Base-by-base conservation (phyloP, 139 green algal genomes). In the Prasinococcaceae sp. region DNA sequence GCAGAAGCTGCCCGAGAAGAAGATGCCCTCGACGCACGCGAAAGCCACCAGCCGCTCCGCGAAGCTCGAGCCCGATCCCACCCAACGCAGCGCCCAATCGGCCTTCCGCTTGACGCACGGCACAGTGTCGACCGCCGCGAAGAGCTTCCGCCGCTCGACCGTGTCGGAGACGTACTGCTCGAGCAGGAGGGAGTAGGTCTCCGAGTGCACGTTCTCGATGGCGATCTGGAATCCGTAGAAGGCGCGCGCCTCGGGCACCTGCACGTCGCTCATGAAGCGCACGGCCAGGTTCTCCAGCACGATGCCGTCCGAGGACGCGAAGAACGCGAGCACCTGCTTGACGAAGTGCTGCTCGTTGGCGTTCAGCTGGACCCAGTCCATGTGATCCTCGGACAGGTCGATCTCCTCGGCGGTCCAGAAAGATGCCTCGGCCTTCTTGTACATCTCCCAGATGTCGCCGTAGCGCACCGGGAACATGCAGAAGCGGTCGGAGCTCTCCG, bases 351-450 rank as follows among this genome's bases (percentile, higher is more conserved):
- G 53, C 49, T 71, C 63, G 36, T 61, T 43, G n/a, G 50, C 43
- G 42, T 47, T 74, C 8, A 86, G 64, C 36, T 30, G 55, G 4
- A 72, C 38, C 74, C 74, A 90, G 52, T 87, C 64, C 26, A 70
- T 44, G 17, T 63, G 54, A 60, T 90, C 79, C 38, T 76, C 52
- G 9, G 58, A 68, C 1, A 90, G 52, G 56, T 90, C 79, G 10
- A 90, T 67, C 69, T 90, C 81, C 54, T 87, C 77, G 24, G 39
- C 25, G 14, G 77, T 85, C 86, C 86, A 95, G 64, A 95, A 95
- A 51, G 64, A 83, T 6, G 86, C 86, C 65, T 94, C 85, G 5
- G 85, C 88, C 68, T 92, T 92, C 74, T 96, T 96, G 83, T 96
- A 93, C 56, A 90, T 84, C 69, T 94, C 77, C 88, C 88, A 97